Percentiles rank a stretch among this genome's conserved stretches.
Evolutionary conservation across 192 early-diverging fungal species (phyloP).

Genomic region (Polychytrium aggregatum): DNA sequence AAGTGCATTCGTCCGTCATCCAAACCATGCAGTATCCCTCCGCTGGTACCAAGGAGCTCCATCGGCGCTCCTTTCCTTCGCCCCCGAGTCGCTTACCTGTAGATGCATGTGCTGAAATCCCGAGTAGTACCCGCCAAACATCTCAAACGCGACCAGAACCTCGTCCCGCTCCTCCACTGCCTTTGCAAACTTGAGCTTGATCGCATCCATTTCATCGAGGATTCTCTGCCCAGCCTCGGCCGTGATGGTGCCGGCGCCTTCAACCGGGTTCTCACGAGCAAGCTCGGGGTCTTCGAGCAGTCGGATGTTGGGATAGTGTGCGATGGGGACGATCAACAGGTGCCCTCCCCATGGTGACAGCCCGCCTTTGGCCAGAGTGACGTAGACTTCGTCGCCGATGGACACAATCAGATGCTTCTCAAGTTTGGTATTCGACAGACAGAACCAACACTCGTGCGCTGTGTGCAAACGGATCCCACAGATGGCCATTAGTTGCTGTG

Average conservation of each 20-base stretch:
- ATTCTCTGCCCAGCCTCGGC: slow-evolving; percentile 1
- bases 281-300: slow-evolving; percentile 17
- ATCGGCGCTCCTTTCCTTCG: not conserved
- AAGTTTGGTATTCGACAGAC: slow-evolving; percentile 78
- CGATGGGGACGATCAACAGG: slow-evolving; percentile 60
- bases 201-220: slow-evolving; percentile 18
- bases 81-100: slow-evolving; percentile 35
- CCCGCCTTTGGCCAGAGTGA: slow-evolving; percentile 83
- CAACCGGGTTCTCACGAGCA: too few relatives aligned
- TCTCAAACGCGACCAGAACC: slow-evolving; percentile 64
- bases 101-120: slow-evolving; percentile 48
- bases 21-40: not conserved
- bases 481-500: too few relatives aligned
- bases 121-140: slow-evolving; percentile 37
- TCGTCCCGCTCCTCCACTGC: slow-evolving; percentile 21
- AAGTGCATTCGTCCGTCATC: slow-evolving; percentile 17
- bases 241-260: slow-evolving; percentile 8
- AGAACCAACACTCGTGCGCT: slow-evolving; percentile 83
- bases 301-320: slow-evolving; percentile 20
- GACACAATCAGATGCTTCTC: slow-evolving; percentile 83
- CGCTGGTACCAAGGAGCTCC: too few relatives aligned
- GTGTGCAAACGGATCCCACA: not conserved
- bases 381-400: slow-evolving; percentile 70
- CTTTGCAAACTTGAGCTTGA: slow-evolving; percentile 6
- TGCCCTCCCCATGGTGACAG: slow-evolving; percentile 73